Percentiles rank a stretch among this genome's conserved stretches.
These are phyloP conservation scores for Fusarium setosum DNA, from an alignment of 2,329 filamentous ascomycete species.

Conservation along the genomic window DNA sequence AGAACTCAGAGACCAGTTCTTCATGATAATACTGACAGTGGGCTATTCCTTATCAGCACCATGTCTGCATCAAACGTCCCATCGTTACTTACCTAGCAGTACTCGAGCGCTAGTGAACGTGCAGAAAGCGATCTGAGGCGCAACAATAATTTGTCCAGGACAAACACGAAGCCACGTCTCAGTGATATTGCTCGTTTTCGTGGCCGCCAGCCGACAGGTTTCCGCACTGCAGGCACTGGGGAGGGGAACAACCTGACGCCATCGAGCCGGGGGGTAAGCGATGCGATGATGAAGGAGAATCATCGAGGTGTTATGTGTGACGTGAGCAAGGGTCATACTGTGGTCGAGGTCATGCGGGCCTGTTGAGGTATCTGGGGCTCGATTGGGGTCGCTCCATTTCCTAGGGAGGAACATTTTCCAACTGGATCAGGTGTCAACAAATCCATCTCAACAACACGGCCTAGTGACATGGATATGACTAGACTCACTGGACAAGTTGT, in stretches of 20 bases:
- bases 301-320: conserved; percentile 11
- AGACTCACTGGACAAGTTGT: conserved; percentile 2
- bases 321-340: conserved; percentile 8
- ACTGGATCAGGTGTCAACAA: not conserved
- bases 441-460: too few relatives aligned
- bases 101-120: not conserved
- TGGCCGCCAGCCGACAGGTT: not conserved
- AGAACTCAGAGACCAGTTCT: not conserved
- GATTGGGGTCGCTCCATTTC: not conserved
- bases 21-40: not conserved
- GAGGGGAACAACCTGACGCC: not conserved
- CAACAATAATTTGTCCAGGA: not conserved
- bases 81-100: not conserved
- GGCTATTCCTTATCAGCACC: not conserved
- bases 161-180: conserved; percentile 3
- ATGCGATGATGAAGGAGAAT: conserved; percentile 8
- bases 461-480: too few relatives aligned
- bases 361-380: conserved; percentile 2
- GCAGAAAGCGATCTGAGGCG: not conserved
- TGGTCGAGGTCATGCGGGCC: conserved; percentile 8
- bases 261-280: not conserved
- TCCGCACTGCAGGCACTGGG: conserved; percentile 7
- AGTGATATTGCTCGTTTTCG: not conserved
- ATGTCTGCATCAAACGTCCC: not conserved
- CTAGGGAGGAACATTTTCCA: conserved; percentile 6